Percentiles rank a stretch among this genome's conserved stretches.
Conservation (phyloP, 2,329 filamentous ascomycete species). For the Cryoendolithus antarcticus region DNA sequence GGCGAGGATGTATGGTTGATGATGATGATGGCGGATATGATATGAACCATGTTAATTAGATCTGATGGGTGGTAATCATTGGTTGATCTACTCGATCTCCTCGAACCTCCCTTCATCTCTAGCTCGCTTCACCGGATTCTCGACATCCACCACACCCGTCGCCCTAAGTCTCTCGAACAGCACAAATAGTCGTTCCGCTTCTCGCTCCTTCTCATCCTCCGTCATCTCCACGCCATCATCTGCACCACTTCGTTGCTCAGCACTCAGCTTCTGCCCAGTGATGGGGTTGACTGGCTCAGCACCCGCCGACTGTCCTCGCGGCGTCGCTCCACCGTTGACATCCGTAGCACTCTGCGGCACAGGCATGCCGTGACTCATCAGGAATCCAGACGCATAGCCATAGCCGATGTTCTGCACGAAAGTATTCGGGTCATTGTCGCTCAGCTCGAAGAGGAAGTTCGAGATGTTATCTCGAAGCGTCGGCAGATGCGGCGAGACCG, state of each 20-base stretch:
- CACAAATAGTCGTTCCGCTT: slow-evolving; percentile 81
- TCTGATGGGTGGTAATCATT: no score
- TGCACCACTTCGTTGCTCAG: slow-evolving; percentile 25
- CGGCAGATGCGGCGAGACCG: slow-evolving; percentile 59
- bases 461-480: slow-evolving; percentile 64
- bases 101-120: slow-evolving; percentile 58
- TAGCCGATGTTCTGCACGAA: slow-evolving; percentile 92
- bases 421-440: slow-evolving; percentile 61
- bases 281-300: slow-evolving; percentile 58
- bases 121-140: slow-evolving; percentile 66
- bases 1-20: slow-evolving; percentile 1
- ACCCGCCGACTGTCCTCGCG: background rate
- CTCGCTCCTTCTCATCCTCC: slow-evolving; percentile 78
- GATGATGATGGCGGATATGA: no score
- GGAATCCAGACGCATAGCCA: slow-evolving; percentile 80
- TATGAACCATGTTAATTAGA: no score
- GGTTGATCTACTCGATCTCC: slow-evolving; percentile 50
- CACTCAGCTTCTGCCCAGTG: slow-evolving; percentile 58
- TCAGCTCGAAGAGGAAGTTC: slow-evolving; percentile 74
- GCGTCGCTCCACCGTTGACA: slow-evolving; percentile 19
- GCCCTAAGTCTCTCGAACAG: slow-evolving; percentile 70
- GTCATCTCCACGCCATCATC: slow-evolving; percentile 75
- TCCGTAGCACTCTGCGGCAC: slow-evolving; percentile 53
- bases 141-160: slow-evolving; percentile 63
- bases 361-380: slow-evolving; percentile 72